phyloP scores from a whole-genome alignment of 345 rosid species.

The Aegle marmelos region DNA sequence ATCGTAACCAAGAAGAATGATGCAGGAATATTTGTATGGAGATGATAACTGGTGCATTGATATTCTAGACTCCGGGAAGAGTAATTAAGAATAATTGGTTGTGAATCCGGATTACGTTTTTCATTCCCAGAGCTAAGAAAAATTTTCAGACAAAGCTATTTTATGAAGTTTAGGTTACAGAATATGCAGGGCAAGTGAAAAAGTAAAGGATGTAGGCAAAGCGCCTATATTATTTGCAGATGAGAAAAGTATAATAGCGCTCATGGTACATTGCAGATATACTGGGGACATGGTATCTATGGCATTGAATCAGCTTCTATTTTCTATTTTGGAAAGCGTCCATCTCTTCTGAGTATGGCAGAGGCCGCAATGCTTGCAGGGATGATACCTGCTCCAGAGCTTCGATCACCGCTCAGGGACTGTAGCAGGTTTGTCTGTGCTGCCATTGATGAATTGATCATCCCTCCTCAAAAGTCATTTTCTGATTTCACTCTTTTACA shows the following conservation, averaged over 20 bases:
- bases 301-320: slow-evolving; percentile 32
- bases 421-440: slow-evolving; percentile 19
- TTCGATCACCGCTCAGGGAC: slow-evolving; percentile 26
- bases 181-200: background rate
- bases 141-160: background rate
- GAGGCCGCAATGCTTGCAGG: slow-evolving; percentile 32
- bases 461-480: background rate
- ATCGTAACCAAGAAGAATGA: background rate
- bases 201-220: background rate
- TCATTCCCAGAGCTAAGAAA: background rate
- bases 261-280: slow-evolving; percentile 18
- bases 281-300: slow-evolving; percentile 32
- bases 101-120: background rate
- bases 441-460: background rate
- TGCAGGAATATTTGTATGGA: background rate
- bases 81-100: background rate
- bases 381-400: slow-evolving; percentile 31
- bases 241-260: background rate
- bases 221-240: background rate
- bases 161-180: background rate
- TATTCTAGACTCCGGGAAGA: background rate
- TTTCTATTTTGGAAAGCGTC: slow-evolving; percentile 31
- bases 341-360: slow-evolving; percentile 28
- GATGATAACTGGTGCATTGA: background rate
- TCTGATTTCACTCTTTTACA: background rate